phyloP scores from a whole-genome alignment of 2,329 filamentous ascomycete genomes.

The Fusarium pininemorale region DNA sequence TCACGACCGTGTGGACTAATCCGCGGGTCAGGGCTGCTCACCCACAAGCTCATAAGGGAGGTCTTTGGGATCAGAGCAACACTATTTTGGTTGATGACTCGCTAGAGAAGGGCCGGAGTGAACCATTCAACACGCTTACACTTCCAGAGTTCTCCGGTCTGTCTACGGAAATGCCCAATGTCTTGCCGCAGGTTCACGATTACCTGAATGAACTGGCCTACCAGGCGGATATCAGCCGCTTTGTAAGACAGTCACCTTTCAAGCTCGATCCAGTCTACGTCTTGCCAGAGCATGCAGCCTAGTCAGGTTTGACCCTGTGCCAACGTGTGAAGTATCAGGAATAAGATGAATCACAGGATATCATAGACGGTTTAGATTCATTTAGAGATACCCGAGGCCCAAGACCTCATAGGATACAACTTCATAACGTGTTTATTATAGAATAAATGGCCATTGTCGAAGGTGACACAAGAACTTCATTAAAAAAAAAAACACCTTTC shows the following conservation, averaged over 20 bases:
- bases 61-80: slow-evolving; percentile 80
- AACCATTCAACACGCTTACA: slow-evolving; percentile 84
- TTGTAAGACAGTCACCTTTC: slow-evolving; percentile 64
- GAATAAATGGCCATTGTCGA: background rate
- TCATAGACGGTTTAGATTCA: background rate
- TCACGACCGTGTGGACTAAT: slow-evolving; percentile 76
- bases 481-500: slow-evolving; percentile 20
- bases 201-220: slow-evolving; percentile 65
- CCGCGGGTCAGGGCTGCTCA: slow-evolving; percentile 54
- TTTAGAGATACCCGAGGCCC: slow-evolving; percentile 29
- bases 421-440: background rate
- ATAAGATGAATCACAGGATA: background rate
- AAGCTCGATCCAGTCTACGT: slow-evolving; percentile 45
- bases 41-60: slow-evolving; percentile 51
- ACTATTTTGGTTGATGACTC: slow-evolving; percentile 93
- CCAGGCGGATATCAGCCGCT: slow-evolving; percentile 70
- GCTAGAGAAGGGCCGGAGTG: slow-evolving; percentile 77
- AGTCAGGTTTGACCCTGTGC: background rate
- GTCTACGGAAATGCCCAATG: slow-evolving; percentile 49
- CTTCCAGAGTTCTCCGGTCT: slow-evolving; percentile 78
- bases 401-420: slow-evolving; percentile 10
- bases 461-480: background rate
- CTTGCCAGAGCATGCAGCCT: background rate
- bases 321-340: background rate
- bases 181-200: slow-evolving; percentile 68